Conservation (phyloP, 306 rosid genomes). For the Prunus armeniaca region DNA sequence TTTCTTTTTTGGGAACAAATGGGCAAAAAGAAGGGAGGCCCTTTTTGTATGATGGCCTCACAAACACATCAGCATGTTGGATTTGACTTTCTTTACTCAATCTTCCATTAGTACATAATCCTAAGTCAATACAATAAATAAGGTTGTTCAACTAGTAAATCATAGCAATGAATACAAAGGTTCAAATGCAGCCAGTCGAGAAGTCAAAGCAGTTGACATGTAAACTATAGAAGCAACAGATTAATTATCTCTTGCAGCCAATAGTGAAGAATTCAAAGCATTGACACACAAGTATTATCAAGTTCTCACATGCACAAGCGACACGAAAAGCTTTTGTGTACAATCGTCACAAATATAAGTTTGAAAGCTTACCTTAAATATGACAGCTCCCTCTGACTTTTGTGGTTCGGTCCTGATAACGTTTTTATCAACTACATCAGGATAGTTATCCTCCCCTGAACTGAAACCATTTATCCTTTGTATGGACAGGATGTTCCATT, state of each 20-base stretch:
- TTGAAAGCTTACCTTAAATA: conserved; percentile 34
- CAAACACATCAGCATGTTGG: background rate
- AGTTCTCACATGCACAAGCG: background rate
- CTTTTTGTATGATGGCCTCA: background rate
- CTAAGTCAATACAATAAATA: background rate
- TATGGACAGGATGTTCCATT: conserved; percentile 9
- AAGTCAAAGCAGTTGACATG: background rate
- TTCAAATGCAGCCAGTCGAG: background rate
- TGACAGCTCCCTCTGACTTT: conserved; percentile 14
- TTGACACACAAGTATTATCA: background rate
- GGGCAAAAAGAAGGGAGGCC: background rate
- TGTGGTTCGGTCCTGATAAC: conserved; percentile 26
- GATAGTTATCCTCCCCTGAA: background rate
- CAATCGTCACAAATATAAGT: background rate
- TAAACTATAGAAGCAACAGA: background rate
- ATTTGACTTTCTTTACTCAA: background rate
- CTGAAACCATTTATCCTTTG: conserved; percentile 6
- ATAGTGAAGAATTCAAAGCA: background rate
- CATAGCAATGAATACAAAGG: background rate
- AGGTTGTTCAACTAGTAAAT: background rate
- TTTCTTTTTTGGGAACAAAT: background rate
- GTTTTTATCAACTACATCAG: conserved; percentile 23
- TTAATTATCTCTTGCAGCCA: background rate
- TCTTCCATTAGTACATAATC: background rate
- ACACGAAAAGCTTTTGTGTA: background rate